A percentile compares a stretch with the other conserved stretches of the same genome.
Evolutionary conservation across 768 basidiomycete species (phyloP).

Genomic region (Paxillus ammoniavirescens): DNA sequence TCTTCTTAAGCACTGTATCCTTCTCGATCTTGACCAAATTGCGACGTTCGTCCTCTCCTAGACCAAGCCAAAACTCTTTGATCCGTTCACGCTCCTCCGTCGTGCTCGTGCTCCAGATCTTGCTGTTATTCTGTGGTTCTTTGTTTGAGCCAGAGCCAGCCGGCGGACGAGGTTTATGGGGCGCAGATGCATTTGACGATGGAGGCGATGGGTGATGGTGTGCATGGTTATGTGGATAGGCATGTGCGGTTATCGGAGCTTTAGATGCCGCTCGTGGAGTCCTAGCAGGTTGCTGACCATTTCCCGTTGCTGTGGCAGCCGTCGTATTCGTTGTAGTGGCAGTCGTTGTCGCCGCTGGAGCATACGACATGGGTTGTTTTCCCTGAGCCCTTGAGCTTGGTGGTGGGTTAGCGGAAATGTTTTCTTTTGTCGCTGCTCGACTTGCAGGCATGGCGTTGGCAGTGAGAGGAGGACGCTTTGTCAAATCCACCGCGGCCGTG

Average conservation of each 20-base stretch:
- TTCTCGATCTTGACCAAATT: slow-evolving; percentile 97
- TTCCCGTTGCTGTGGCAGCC: slow-evolving; percentile 25
- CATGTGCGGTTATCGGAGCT: slow-evolving; percentile 52
- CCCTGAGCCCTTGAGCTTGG: slow-evolving; percentile 85
- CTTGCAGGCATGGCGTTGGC: slow-evolving; percentile 44
- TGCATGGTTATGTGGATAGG: slow-evolving; percentile 47
- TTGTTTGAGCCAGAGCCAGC: slow-evolving; percentile 24
- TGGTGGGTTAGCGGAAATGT: slow-evolving; percentile 38
- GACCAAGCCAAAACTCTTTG: slow-evolving; percentile 95
- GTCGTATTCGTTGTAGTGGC: slow-evolving; percentile 35
- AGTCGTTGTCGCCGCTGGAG: slow-evolving; percentile 14
- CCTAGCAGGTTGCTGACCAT: slow-evolving; percentile 33
- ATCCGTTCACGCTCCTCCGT: slow-evolving; percentile 95
- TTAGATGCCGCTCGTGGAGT: slow-evolving; percentile 55
- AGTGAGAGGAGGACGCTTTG: slow-evolving; percentile 39
- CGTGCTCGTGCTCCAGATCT: slow-evolving; percentile 94
- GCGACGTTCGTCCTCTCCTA: slow-evolving; percentile 88
- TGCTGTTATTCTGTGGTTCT: slow-evolving; percentile 50
- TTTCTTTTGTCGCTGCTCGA: slow-evolving; percentile 39
- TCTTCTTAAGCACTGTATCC: slow-evolving; percentile 95
- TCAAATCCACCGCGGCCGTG: slow-evolving; percentile 34
- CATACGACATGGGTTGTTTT: slow-evolving; percentile 89
- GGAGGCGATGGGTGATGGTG: slow-evolving; percentile 54
- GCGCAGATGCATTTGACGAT: slow-evolving; percentile 33
- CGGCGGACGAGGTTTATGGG: slow-evolving; percentile 32